Base-by-base conservation (phyloP, 257 asterid genomes). In the Solanum verrucosum region DNA sequence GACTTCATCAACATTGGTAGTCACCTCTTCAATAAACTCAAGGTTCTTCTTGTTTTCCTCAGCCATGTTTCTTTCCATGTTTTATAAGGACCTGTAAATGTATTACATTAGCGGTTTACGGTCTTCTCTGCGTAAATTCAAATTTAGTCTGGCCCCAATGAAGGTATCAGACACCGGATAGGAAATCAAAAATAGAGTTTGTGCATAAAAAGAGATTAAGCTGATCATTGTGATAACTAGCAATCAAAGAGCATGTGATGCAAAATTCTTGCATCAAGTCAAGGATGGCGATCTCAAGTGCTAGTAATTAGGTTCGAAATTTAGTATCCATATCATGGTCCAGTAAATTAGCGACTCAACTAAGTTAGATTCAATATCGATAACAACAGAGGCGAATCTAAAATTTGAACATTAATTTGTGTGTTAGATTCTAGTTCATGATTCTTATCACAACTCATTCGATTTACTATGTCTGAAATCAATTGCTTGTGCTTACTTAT, bases 1-100 rank as follows among this genome's bases (percentile, higher is more conserved):
- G 10, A 88, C 92, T 27, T 88, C 90, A 83, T 88, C 92, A 81
- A 87, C 65, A 16, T 91, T 91, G 15, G 21, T 33, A 1, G 92
- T 89, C 21, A 87, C 93, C 4, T 91, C 88, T 84, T 91, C 93
- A 38, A 38, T 38, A 38, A 38, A 38, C 42, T 38, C 10, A 38
- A 33, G 34, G 3, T 33, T 33, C 34, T 33, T 33, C 34, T 34
- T 34, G 37, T 34, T 34, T 34, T 34, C 37, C 37, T 35, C 37
- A 5, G 37, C 7, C 37, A 35, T 25, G 20, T 0, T 67, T 67
- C 73, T 25, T 25, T 67, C 73, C 73, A 67, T 13, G 7, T 27
- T 67, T 27, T 5, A 27, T 68, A 68, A 68, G 37, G 37, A 68
- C 75, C 37, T 68, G 75, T 27, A 68, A 10, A 3, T n/a, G 4